Evolutionary conservation across 163 green algal species (phyloP).

Genomic region (Chlamydomonas reinhardtii): DNA sequence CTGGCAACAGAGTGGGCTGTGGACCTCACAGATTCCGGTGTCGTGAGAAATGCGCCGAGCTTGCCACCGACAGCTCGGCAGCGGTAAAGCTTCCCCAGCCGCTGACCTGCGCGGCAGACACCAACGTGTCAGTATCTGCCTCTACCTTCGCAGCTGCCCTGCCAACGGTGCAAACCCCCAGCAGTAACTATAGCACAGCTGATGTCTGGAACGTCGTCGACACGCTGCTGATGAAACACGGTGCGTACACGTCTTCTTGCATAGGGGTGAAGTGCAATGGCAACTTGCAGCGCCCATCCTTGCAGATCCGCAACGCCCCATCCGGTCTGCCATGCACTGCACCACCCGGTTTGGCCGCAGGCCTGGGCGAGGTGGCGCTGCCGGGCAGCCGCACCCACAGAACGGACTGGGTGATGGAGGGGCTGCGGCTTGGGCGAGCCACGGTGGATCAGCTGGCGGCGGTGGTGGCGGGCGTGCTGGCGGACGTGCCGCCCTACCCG

Average conservation of each 20-base stretch:
- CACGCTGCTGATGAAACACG: too few relatives aligned
- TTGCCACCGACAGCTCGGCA: not conserved
- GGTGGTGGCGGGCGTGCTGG: not conserved
- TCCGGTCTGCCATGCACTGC: too few relatives aligned
- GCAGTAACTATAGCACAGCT: not conserved
- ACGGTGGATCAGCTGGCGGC: not conserved
- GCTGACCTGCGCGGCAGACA: not conserved
- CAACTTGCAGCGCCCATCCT: too few relatives aligned
- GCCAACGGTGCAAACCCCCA: too few relatives aligned
- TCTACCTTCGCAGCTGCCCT: too few relatives aligned
- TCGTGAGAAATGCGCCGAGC: constrained; percentile 24
- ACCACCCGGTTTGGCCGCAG: too few relatives aligned
- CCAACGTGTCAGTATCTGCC: not conserved
- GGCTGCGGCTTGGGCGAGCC: not conserved
- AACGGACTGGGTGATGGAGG: constrained; percentile 15
- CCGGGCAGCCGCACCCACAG: not conserved
- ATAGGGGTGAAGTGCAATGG: too few relatives aligned
- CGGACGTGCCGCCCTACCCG: too few relatives aligned
- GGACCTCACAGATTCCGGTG: constrained; percentile 13
- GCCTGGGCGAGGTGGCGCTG: not conserved
- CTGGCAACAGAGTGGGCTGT: constrained; percentile 26
- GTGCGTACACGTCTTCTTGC: too few relatives aligned
- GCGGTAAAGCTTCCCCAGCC: not conserved
- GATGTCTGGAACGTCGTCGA: not conserved
- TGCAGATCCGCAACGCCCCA: too few relatives aligned